These are phyloP conservation scores for Suhomyces coccinellae DNA, from an alignment of 1,139 yeast genomes.

Conservation along the genomic window DNA sequence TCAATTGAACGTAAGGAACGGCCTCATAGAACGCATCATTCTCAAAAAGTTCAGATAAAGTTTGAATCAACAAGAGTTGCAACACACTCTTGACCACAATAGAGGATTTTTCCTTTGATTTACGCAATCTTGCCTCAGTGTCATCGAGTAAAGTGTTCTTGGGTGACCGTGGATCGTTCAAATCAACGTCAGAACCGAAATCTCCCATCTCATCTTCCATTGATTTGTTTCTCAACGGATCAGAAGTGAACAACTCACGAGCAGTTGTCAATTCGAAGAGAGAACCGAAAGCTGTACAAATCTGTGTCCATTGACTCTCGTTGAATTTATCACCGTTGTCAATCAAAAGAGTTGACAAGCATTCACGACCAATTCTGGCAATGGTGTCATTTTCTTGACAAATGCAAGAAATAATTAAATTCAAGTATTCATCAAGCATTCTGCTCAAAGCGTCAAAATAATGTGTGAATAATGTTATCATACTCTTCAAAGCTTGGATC, in stretches of 20 bases:
- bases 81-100: conserved; percentile 92
- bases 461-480: conserved; percentile 79
- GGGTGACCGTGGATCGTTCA: conserved; percentile 15
- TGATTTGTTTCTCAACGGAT: conserved; percentile 47
- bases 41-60: conserved; percentile 75
- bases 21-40: conserved; percentile 66
- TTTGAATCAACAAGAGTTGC: conserved; percentile 85
- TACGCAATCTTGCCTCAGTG: conserved; percentile 28
- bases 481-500: conserved; percentile 89
- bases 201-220: conserved; percentile 21
- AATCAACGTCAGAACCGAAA: conserved; percentile 18
- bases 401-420: conserved; percentile 78
- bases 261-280: conserved; percentile 87
- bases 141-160: conserved; percentile 18
- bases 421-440: conserved; percentile 76
- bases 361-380: conserved; percentile 89
- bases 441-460: conserved; percentile 74
- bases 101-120: conserved; percentile 60
- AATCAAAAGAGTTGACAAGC: conserved; percentile 73
- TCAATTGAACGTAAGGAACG: conserved; percentile 65
- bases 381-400: conserved; percentile 97
- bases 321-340: conserved; percentile 71
- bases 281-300: conserved; percentile 61
- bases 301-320: conserved; percentile 70
- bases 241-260: conserved; percentile 72